These are phyloP conservation scores for Lasiodiplodia sp. DNA, from an alignment of 2,329 filamentous ascomycete species.

Conservation along the genomic window DNA sequence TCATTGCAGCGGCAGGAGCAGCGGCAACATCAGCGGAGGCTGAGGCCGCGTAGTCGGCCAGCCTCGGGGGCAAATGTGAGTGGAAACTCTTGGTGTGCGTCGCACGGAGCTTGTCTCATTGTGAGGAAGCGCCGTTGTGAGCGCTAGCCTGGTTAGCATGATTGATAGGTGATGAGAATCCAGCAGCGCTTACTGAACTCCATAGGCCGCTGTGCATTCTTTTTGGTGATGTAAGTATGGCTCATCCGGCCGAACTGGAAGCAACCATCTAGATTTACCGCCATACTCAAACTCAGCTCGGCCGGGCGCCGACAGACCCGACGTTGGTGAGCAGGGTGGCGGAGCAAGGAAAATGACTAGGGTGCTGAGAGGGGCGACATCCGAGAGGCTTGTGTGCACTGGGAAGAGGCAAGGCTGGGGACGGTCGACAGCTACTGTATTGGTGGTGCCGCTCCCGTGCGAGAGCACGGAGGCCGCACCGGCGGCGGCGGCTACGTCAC, in stretches of 20 bases:
- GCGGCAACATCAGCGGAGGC: neutral
- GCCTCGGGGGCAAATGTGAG: neutral
- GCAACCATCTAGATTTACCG: neutral
- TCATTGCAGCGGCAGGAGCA: neutral
- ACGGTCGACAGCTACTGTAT: neutral
- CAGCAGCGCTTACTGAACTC: neutral
- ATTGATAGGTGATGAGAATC: neutral
- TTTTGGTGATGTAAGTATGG: neutral
- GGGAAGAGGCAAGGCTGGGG: neutral
- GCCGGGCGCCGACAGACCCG: neutral
- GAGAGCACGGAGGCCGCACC: neutral
- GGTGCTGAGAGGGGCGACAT: neutral
- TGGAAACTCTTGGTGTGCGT: neutral
- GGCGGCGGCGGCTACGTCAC: neutral
- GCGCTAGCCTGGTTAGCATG: neutral
- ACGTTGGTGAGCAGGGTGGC: neutral
- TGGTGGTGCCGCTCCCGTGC: neutral
- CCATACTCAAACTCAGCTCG: neutral
- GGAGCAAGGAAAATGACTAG: neutral
- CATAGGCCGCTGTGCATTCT: neutral
- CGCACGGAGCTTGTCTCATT: neutral
- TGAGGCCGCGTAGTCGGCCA: neutral
- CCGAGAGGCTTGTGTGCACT: neutral
- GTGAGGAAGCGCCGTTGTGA: neutral
- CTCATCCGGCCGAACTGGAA: neutral